Conservation (phyloP, 2,329 filamentous ascomycete species). For the Cryphonectria nitschkei region DNA sequence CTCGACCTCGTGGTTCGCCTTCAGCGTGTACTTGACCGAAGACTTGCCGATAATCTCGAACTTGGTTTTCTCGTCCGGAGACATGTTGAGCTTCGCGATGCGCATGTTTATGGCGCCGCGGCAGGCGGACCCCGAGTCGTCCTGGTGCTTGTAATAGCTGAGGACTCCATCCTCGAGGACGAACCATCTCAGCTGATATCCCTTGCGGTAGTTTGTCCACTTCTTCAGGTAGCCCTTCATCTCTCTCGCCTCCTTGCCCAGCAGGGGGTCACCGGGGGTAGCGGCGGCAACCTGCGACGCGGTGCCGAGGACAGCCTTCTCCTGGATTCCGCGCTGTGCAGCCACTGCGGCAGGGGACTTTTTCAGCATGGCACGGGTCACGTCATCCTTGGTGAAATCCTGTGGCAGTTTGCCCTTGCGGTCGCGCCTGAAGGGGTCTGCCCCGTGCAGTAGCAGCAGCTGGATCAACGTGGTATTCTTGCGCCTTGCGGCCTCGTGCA, state of each 20-base stretch:
- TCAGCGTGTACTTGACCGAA: constrained; percentile 96
- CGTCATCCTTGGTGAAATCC: constrained; percentile 94
- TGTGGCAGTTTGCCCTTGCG: constrained; percentile 94
- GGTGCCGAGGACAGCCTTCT: constrained; percentile 87
- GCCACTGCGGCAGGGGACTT: constrained; percentile 92
- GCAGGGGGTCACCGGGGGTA: constrained; percentile 62
- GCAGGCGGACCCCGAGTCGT: constrained; percentile 93
- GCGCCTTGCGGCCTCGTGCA: constrained; percentile 91
- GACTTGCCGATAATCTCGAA: constrained; percentile 99
- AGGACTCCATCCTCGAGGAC: constrained; percentile 95
- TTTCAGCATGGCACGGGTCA: constrained; percentile 85
- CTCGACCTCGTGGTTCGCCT: constrained; percentile 97
- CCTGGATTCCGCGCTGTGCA: constrained; percentile 92
- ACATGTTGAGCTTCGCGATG: constrained; percentile 94
- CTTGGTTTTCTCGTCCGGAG: constrained; percentile 93
- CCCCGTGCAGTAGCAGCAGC: constrained; percentile 87
- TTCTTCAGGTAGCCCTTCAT: constrained; percentile 99
- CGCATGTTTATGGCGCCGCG: constrained; percentile 99
- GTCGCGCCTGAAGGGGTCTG: constrained; percentile 93
- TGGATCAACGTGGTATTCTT: constrained; percentile 88
- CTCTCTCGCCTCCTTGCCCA: constrained; percentile 85
- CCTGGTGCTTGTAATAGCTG: constrained; percentile 99
- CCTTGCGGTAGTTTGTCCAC: constrained; percentile 98
- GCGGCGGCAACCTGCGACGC: constrained; percentile 60
- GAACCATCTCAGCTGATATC: constrained; percentile 97